Evolutionary conservation across 2,329 filamentous ascomycete species (phyloP).

Genomic region (Phaeosphaeriaceae sp.): DNA sequence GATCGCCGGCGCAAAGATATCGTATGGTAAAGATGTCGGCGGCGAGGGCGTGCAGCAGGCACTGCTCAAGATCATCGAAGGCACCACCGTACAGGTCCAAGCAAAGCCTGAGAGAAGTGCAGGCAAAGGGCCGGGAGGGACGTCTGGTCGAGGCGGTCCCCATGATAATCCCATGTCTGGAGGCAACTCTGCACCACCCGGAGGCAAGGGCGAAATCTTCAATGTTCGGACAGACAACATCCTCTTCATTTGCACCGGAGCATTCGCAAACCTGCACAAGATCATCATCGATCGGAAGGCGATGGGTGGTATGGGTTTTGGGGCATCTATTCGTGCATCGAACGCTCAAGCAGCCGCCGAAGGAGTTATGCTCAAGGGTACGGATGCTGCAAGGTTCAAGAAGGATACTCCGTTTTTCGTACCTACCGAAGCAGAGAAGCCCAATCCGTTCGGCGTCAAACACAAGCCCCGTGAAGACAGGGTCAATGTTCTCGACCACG

Average conservation of each 20-base stretch:
- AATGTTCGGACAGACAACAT: conserved; percentile 94
- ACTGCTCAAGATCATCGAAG: conserved; percentile 93
- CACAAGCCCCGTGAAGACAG: conserved; percentile 29
- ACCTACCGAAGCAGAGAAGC: conserved; percentile 33
- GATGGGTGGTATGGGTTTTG: conserved; percentile 88
- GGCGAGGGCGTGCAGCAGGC: conserved; percentile 98
- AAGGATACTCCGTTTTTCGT: conserved; percentile 66
- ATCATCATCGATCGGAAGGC: conserved; percentile 85
- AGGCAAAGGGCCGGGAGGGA: conserved; percentile 29
- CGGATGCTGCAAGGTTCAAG: conserved; percentile 64
- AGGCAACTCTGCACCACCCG: conserved; percentile 17
- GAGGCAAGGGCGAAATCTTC: conserved; percentile 64
- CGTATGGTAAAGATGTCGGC: conserved; percentile 90
- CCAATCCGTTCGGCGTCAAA: conserved; percentile 27
- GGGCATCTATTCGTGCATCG: conserved; percentile 74
- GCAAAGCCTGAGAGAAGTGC: conserved; percentile 76
- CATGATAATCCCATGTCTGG: conserved; percentile 30
- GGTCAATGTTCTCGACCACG: conserved; percentile 71
- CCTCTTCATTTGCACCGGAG: conserved; percentile 94
- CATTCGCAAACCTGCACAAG: conserved; percentile 92
- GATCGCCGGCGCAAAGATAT: conserved; percentile 85
- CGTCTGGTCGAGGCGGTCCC: conserved; percentile 27
- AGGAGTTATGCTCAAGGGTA: conserved; percentile 65
- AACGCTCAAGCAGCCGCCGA: conserved; percentile 58
- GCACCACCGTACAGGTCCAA: conserved; percentile 89